Evolutionary conservation across 1,284 basidiomycete species (phyloP).

Genomic region (Sphagnurus paluster): DNA sequence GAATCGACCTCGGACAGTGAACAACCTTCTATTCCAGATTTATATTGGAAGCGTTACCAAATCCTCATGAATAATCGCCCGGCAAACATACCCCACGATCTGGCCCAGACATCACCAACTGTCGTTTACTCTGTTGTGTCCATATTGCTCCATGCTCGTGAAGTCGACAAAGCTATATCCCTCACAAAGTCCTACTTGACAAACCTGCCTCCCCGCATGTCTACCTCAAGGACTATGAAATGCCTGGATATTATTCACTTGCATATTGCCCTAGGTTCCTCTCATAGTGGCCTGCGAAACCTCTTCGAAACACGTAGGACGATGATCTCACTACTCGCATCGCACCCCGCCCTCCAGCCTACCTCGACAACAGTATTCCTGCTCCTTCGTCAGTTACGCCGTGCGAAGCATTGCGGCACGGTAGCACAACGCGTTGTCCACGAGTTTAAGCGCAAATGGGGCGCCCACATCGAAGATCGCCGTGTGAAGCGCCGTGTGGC

Average conservation of each 20-base stretch:
- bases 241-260: constrained; percentile 50
- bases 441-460: constrained; percentile 55
- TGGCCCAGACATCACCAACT: constrained; percentile 33
- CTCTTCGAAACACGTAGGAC: constrained; percentile 39
- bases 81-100: constrained; percentile 23
- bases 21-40: constrained; percentile 1
- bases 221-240: constrained; percentile 26
- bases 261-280: constrained; percentile 34
- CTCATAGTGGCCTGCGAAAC: constrained; percentile 35
- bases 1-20: not conserved
- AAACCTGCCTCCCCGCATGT: constrained; percentile 39
- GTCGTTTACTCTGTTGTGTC: constrained; percentile 37
- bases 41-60: constrained; percentile 17
- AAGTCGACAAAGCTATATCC: constrained; percentile 34
- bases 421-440: constrained; percentile 45
- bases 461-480: constrained; percentile 49
- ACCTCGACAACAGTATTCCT: constrained; percentile 62
- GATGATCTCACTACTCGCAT: constrained; percentile 42
- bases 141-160: constrained; percentile 35
- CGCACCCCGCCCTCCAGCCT: constrained; percentile 52
- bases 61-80: constrained; percentile 30
- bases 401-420: constrained; percentile 49
- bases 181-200: constrained; percentile 45
- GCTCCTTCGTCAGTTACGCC: constrained; percentile 51
- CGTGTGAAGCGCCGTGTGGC: constrained; percentile 59